Evolutionary conservation across 176 grass and related monocot species (phyloP), one percentile per base, ranked within the genome.

Genomic region (Triticum turgidum): DNA sequence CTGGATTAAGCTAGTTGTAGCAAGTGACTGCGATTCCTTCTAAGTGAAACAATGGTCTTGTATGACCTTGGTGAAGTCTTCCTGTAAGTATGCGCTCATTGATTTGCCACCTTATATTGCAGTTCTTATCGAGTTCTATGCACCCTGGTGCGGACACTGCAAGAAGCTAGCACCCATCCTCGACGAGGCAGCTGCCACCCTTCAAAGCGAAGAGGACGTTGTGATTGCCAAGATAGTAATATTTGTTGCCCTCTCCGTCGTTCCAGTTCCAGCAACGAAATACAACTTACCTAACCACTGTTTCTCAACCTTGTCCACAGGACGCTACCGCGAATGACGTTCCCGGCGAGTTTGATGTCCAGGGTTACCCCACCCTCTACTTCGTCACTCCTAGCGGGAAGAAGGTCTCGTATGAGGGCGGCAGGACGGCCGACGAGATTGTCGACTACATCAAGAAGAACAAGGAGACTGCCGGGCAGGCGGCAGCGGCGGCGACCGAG

Each of bases 61-160:
- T 29, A 13, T 39, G 15, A 21, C n/a, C 38, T 11, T 14, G 63
- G 20, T 15, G 0, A 73, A n/a, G 9, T 29, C 41, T 29, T 10
- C 21, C 12, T 52, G 25, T 11, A 18, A 52, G 2, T 37, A 2
- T 62, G 49, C 45, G 30, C 14, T 72, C 2, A 13, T 51, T 45
- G 27, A 61, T 77, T 69, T 44, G 27, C 76, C 7, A 10, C 45
- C 38, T 35, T 45, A 1, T 65, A 11, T 84, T 91, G 80, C 61
- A 98, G 96, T 98, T 72, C 76, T 98, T 61, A 81, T 98, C 38
- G 96, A 98, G n/a, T 95, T 98, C 78, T 98, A 98, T 84, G 96
- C 96, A 12, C 96, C 96, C 51, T 98, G 96, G 96, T 98, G 96
- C 32, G 93, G 93, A 70, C 96, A 98, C 84, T 98, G 96, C 88